Percentiles rank a stretch among this genome's conserved stretches.
Conservation (phyloP, 2,329 filamentous ascomycete genomes). For the Cytospora schulzeri region DNA sequence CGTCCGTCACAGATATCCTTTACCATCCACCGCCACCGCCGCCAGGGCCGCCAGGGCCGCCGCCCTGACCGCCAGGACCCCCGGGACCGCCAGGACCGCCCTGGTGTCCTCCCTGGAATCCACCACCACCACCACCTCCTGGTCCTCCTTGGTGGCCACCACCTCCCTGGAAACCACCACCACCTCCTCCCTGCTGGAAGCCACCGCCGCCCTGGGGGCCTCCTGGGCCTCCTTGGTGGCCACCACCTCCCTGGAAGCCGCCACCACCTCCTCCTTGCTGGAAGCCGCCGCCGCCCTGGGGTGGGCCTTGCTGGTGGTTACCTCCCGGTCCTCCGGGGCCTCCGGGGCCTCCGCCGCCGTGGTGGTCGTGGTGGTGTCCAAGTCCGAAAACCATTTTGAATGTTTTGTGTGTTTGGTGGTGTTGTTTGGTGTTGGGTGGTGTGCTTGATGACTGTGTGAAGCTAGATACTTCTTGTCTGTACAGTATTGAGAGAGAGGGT, state of each 20-base stretch:
- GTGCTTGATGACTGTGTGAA: not conserved
- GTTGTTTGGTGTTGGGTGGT: not conserved
- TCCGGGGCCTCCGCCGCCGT: constrained; percentile 1
- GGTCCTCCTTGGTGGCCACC: no score
- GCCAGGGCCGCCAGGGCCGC: no score
- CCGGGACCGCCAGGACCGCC: no score
- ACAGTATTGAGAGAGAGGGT: not conserved
- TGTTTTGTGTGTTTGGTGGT: not conserved
- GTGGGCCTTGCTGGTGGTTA: not conserved
- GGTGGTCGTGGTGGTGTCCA: constrained; percentile 14
- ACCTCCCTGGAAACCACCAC: not conserved
- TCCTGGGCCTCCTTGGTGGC: not conserved
- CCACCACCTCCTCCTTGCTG: not conserved
- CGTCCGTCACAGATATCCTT: not conserved
- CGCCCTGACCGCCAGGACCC: no score
- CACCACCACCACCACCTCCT: not conserved
- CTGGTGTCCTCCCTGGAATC: no score
- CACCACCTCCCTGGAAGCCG: not conserved
- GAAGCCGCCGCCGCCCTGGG: not conserved
- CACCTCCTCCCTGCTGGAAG: not conserved
- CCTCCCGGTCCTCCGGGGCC: constrained; percentile 1
- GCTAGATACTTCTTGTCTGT: not conserved
- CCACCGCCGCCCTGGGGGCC: no score
- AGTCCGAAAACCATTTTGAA: constrained; percentile 15
- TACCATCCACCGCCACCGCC: not conserved